Evolutionary conservation across 768 basidiomycete species (phyloP).

Genomic region (Mycena sanguinolenta): DNA sequence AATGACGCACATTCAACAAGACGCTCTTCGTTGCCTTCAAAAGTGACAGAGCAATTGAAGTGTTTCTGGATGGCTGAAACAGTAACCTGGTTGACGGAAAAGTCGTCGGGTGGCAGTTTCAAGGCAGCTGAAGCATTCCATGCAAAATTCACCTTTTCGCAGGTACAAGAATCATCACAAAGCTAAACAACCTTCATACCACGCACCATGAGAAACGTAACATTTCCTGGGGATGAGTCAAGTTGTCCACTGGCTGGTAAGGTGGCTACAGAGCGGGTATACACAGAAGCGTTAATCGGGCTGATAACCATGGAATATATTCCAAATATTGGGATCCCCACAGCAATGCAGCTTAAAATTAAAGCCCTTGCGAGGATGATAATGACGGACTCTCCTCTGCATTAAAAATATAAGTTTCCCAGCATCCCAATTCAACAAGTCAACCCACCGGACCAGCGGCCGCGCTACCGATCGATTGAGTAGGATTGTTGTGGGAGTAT

Average conservation of each 20-base stretch:
- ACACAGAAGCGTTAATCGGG: not conserved
- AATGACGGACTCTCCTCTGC: too few relatives aligned
- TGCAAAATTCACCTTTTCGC: too few relatives aligned
- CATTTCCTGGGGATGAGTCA: not conserved
- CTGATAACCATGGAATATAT: conserved; percentile 1
- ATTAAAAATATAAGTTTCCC: too few relatives aligned
- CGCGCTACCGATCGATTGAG: too few relatives aligned
- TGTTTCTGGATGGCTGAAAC: not conserved
- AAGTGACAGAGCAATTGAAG: not conserved
- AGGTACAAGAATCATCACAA: not conserved
- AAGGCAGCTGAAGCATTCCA: too few relatives aligned
- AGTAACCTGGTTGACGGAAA: not conserved
- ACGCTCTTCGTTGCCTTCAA: not conserved
- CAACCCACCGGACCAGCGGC: too few relatives aligned
- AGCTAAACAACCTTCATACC: not conserved
- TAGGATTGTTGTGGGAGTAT: too few relatives aligned
- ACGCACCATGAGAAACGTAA: not conserved
- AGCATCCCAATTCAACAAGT: too few relatives aligned
- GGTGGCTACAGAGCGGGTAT: not conserved
- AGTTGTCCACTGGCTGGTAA: not conserved
- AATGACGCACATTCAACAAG: not conserved
- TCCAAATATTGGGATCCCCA: not conserved
- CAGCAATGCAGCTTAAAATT: too few relatives aligned
- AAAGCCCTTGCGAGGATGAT: too few relatives aligned
- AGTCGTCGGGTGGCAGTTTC: not conserved